These are phyloP conservation scores for Ophiosphaerella herpotricha DNA, from an alignment of 2,329 filamentous ascomycete species.

Conservation along the genomic window DNA sequence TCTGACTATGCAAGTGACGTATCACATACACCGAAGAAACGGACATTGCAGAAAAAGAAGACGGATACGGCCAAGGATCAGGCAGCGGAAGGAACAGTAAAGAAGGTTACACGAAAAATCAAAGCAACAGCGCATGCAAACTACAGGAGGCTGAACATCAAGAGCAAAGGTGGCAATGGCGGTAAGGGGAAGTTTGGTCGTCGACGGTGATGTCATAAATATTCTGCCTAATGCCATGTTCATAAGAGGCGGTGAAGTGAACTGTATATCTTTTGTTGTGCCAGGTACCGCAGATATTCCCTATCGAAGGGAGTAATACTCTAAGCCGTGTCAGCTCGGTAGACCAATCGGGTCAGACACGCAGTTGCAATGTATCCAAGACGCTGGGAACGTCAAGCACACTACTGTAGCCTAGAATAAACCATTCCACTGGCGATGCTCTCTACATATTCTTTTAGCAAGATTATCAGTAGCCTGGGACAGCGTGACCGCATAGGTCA, in stretches of 20 bases:
- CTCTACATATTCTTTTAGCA: conserved; percentile 11
- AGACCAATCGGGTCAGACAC: conserved; percentile 8
- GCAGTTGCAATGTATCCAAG: conserved; percentile 4
- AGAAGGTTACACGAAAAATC: conserved; percentile 50
- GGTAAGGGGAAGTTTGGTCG: conserved; percentile 48
- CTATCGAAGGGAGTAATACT: conserved; percentile 1
- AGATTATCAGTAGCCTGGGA: conserved; percentile 21
- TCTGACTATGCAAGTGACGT: conserved; percentile 51
- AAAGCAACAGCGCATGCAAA: conserved; percentile 55
- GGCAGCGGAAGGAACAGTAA: conserved; percentile 35
- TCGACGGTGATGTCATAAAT: conserved; percentile 21
- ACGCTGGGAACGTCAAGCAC: conserved; percentile 3
- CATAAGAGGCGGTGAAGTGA: no score
- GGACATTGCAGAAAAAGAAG: conserved; percentile 27
- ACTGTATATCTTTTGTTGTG: not conserved
- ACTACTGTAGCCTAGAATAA: conserved; percentile 3
- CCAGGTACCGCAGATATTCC: not conserved
- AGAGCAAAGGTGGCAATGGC: conserved; percentile 50
- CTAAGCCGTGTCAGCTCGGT: conserved; percentile 2
- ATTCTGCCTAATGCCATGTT: not conserved
- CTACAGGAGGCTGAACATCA: conserved; percentile 56
- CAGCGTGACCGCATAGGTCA: conserved; percentile 39
- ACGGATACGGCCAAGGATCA: conserved; percentile 12
- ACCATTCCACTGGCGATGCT: conserved; percentile 4
- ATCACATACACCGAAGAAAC: conserved; percentile 40